Conservation (phyloP, 129 eudicot species). For the Daucus carota region DH1_v3.0 NC_030383.2:33117501-33118000, state of each 20-base stretch:
- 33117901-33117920: neutral
- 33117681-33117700: neutral
- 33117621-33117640: neutral
- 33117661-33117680: neutral
- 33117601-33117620: neutral
- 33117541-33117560: constrained; percentile 80
- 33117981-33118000: too few species aligned
- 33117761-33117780: neutral
- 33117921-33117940: neutral
- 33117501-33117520: constrained; percentile 58
- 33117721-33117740: neutral
- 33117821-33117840: neutral
- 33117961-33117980: neutral
- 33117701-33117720: neutral
- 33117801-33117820: neutral
- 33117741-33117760: neutral
- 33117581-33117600: neutral
- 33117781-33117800: neutral
- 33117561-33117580: constrained; percentile 55
- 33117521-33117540: constrained; percentile 97
- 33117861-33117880: neutral
- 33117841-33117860: neutral
- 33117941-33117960: neutral
- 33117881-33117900: neutral
- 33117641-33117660: neutral